Conservation (phyloP, 139 green algal species). For the Picochlorum sp. region DNA sequence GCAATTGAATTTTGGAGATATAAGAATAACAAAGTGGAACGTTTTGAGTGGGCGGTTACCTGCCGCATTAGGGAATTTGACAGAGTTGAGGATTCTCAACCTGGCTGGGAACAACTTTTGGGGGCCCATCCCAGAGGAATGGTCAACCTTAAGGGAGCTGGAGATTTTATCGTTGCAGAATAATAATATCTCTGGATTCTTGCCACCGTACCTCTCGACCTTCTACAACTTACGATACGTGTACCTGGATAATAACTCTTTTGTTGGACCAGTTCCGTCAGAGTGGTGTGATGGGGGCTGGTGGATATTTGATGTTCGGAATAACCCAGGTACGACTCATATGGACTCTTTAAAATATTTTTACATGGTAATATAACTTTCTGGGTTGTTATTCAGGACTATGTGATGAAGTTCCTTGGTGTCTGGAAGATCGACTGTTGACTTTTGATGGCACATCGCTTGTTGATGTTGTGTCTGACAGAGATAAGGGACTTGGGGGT, state of each 20-base stretch:
- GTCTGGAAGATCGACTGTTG: conserved; percentile 20
- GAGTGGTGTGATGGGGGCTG: conserved; percentile 21
- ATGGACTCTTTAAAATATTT: neutral
- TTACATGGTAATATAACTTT: neutral
- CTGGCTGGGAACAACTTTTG: conserved; percentile 25
- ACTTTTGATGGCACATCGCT: conserved; percentile 27
- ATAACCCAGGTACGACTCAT: conserved; percentile 10
- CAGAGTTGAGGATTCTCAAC: conserved; percentile 28
- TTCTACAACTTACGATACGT: conserved; percentile 6
- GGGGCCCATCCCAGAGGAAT: conserved; percentile 20
- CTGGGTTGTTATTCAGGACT: conserved; percentile 14
- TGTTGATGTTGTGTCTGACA: conserved; percentile 19
- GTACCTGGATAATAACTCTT: neutral
- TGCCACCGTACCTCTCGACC: neutral
- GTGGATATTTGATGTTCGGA: conserved; percentile 24
- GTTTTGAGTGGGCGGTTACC: conserved; percentile 10
- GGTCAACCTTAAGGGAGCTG: conserved; percentile 11
- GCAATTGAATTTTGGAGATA: conserved; percentile 32
- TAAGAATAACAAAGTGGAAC: conserved; percentile 21
- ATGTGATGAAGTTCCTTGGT: conserved; percentile 30
- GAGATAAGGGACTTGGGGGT: conserved; percentile 14
- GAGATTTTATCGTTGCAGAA: conserved; percentile 25
- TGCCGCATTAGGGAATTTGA: conserved; percentile 7
- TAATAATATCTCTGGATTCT: conserved; percentile 9
- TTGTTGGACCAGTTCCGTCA: conserved; percentile 12